A percentile compares a stretch with the other conserved stretches of the same genome.
These are phyloP conservation scores for Magnaporthiopsis incrustans DNA, from an alignment of 2,329 filamentous ascomycete genomes.

Conservation along the genomic window DNA sequence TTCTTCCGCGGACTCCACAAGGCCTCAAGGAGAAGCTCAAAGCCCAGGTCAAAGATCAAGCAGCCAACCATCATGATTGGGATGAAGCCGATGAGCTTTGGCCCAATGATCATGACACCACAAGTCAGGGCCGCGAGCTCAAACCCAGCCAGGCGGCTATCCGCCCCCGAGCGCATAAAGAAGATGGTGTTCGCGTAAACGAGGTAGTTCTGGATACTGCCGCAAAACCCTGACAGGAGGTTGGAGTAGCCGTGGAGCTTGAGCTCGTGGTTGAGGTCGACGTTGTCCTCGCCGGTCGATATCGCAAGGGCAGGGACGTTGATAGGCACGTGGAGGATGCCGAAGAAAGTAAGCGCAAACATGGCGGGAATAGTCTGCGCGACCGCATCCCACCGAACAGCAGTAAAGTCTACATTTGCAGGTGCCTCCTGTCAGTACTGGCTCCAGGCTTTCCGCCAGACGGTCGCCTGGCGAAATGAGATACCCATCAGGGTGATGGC, in stretches of 20 bases:
- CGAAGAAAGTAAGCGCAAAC: conserved; percentile 95
- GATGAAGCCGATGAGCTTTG: conserved; percentile 84
- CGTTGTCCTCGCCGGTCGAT: conserved; percentile 84
- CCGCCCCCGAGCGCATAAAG: conserved; percentile 87
- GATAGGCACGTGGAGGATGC: conserved; percentile 92
- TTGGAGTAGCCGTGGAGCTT: conserved; percentile 92
- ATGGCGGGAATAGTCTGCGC: conserved; percentile 84
- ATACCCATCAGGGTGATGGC: conserved; percentile 15
- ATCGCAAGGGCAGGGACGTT: conserved; percentile 92
- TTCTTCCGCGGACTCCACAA: conserved; percentile 84
- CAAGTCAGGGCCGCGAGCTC: conserved; percentile 76
- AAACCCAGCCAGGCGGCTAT: conserved; percentile 76
- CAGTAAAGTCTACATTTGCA: conserved; percentile 60
- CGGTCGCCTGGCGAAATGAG: not conserved
- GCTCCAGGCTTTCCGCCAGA: not conserved
- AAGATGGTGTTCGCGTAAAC: conserved; percentile 98
- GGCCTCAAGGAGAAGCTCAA: conserved; percentile 84
- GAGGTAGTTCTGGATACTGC: conserved; percentile 93
- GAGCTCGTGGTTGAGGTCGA: conserved; percentile 83
- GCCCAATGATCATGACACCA: conserved; percentile 76
- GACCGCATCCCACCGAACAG: conserved; percentile 77
- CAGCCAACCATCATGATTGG: conserved; percentile 96
- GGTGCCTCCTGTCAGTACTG: not conserved
- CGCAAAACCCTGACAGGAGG: conserved; percentile 73
- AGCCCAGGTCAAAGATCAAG: conserved; percentile 88